Evolutionary conservation across 768 basidiomycete species (phyloP).

Genomic region (Rhizopogon sp.): DNA sequence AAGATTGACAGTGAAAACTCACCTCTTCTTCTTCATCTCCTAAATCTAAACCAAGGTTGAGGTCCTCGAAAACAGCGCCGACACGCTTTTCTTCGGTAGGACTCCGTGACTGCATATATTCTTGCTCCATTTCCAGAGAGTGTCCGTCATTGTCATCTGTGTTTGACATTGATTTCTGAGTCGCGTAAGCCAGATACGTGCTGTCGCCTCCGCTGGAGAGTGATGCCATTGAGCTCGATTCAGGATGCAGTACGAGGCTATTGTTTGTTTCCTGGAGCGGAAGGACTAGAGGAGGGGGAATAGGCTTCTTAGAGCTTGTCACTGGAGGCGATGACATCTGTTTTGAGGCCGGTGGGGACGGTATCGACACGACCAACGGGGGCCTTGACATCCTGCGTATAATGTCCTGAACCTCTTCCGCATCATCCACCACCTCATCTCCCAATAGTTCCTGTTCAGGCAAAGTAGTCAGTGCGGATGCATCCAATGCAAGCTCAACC

Average conservation of each 20-base stretch:
- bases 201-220: constrained; percentile 27
- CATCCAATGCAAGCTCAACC: constrained; percentile 49
- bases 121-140: constrained; percentile 23
- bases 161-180: constrained; percentile 18
- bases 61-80: constrained; percentile 40
- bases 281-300: constrained; percentile 58
- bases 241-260: constrained; percentile 30
- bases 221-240: constrained; percentile 30
- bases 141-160: constrained; percentile 14
- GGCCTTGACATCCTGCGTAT: constrained; percentile 36
- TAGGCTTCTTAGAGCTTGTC: constrained; percentile 32
- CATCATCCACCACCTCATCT: constrained; percentile 24
- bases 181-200: constrained; percentile 43
- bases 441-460: constrained; percentile 15
- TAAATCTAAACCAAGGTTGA: constrained; percentile 39
- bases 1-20: constrained; percentile 16
- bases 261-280: constrained; percentile 28
- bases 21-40: constrained; percentile 40
- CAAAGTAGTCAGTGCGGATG: constrained; percentile 28
- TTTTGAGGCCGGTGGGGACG: constrained; percentile 33
- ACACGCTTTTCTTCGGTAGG: constrained; percentile 40
- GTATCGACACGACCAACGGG: constrained; percentile 29
- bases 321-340: constrained; percentile 32
- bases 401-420: constrained; percentile 30
- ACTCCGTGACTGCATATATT: constrained; percentile 25